Evolutionary conservation across 495 filamentous ascomycete genomes (phyloP), one percentile per base, ranked within the genome.

Genomic region (Daldinia loculata): DNA sequence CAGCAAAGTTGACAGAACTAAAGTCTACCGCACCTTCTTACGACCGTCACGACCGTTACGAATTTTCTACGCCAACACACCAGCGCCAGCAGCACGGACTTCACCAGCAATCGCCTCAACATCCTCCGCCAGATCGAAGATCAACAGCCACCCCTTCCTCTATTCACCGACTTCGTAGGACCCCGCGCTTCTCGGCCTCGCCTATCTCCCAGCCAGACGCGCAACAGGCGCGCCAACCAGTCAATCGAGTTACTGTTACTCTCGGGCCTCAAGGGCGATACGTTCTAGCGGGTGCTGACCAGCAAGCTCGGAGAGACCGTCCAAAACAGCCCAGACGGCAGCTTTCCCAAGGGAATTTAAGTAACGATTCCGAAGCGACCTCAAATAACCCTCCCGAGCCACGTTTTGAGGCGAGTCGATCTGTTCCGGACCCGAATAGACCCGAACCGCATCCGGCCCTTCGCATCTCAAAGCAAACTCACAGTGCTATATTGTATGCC

Each of bases 401-500:
- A 61, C 63, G 67, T 34, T 75, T 63, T 26, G 74, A 63, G 34
- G 41, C 67, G 29, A 32, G 73, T 38, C 67, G 56, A 41, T 65
- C 78, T 50, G 38, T 65, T 57, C 30, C 63, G 14, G 74, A 69
- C 53, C 48, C 59, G 1, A 55, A 73, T 22, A 72, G 26, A 66
- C 69, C 76, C 36, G 71, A 79, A 41, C 70, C 78, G n/a, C 80
- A 79, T 29, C 78, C 78, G 2, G 67, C 71, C 50, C 74, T 80
- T 69, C 82, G 77, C 56, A 77, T 84, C 61, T 84, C 83, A 29
- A 80, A 78, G 62, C 81, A 84, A 27, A 83, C 80, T 24, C 81
- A 80, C 64, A 84, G 80, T 69, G 95, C 95, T 17, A 93, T 99
- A 76, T 90, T 93, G 67, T 97, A 90, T 85, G 88, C 93, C 6